Evolutionary conservation across 2,329 filamentous ascomycete genomes (phyloP).

Genomic region (Metarhizium rileyi): DNA sequence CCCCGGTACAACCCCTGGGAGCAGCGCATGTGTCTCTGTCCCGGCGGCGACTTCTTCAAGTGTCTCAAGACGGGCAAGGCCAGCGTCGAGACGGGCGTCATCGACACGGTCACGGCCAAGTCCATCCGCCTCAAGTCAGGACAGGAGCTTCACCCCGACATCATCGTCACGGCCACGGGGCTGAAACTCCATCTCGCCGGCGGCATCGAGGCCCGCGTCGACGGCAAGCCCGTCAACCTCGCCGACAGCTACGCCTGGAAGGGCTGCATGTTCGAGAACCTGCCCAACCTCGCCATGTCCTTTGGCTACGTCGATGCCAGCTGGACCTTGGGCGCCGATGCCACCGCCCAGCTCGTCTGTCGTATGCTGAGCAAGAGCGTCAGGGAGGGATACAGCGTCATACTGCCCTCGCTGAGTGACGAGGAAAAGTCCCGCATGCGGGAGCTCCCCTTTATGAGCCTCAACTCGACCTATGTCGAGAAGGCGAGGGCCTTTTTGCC

Average conservation of each 20-base stretch:
- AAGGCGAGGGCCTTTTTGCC: slow-evolving; percentile 1
- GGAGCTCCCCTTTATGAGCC: slow-evolving; percentile 4
- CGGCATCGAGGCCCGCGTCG: slow-evolving; percentile 38
- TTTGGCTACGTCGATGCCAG: slow-evolving; percentile 51
- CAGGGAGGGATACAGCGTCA: neutral
- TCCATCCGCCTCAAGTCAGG: slow-evolving; percentile 35
- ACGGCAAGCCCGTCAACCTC: slow-evolving; percentile 35
- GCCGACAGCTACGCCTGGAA: slow-evolving; percentile 46
- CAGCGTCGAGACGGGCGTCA: slow-evolving; percentile 33
- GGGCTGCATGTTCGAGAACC: slow-evolving; percentile 48
- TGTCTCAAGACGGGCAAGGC: slow-evolving; percentile 28
- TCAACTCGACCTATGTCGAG: slow-evolving; percentile 5
- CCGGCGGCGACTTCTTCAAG: slow-evolving; percentile 36
- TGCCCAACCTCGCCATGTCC: slow-evolving; percentile 50
- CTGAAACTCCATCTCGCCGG: slow-evolving; percentile 47
- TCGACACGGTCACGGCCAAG: slow-evolving; percentile 32
- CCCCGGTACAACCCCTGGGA: slow-evolving; percentile 52
- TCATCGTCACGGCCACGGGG: slow-evolving; percentile 57
- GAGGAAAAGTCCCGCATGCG: slow-evolving; percentile 3
- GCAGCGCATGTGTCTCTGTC: slow-evolving; percentile 54
- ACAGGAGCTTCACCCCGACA: slow-evolving; percentile 41
- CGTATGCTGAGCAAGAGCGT: neutral
- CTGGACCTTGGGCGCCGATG: slow-evolving; percentile 54
- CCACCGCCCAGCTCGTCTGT: slow-evolving; percentile 6
- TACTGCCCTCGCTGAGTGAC: neutral